Base-by-base conservation (phyloP, 1,139 yeast genomes). In the Spathaspora sp. region DNA sequence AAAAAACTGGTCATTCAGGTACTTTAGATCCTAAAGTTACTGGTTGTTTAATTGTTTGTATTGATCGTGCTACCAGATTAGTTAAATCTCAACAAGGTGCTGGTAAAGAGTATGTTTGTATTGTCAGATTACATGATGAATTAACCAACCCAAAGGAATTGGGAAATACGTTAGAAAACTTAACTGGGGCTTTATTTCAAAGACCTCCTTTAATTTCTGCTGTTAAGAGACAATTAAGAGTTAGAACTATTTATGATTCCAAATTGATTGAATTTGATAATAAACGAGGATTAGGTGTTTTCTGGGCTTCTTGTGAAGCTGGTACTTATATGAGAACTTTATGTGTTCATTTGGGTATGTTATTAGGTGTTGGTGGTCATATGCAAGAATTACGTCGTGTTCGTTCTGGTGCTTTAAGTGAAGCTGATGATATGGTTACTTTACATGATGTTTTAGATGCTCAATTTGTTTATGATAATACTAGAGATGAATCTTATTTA, bases 301-400 rank as follows among this genome's bases (percentile, higher is more conserved):
- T 93, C 78, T 93, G 99, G 99, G 98, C 98, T 51, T 87, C 96
- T 41, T 93, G 99, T 81, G 99, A 93, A 78, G 99, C 99, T 52
- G 99, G 99, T 72, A 93, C 99, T 54, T 93, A 93, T 75, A 93
- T 93, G 97, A 88, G 99, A 82, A 93, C 99, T 46, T 78, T 93
- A 61, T 93, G 99, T 84, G 99, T 93, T 51, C 99, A 93, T 71
- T 78, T 93, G 64, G 99, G 99, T 76, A 91, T 93, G 96, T 79
- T 93, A 52, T 80, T 93, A 58, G 97, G 98, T 60, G 98, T 90
- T 59, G 99, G 99, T 68, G 99, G 98, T 59, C 99, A 93, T 74
- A 93, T 93, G 99, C 99, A 93, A 80, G 99, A 93, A 74, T 85
- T 93, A 62, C 90, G 99, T 76, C 91, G 99, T 80, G 99, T 93